Evolutionary conservation across 2,329 filamentous ascomycete species (phyloP).

Genomic region (Epichloe bromicola): DNA sequence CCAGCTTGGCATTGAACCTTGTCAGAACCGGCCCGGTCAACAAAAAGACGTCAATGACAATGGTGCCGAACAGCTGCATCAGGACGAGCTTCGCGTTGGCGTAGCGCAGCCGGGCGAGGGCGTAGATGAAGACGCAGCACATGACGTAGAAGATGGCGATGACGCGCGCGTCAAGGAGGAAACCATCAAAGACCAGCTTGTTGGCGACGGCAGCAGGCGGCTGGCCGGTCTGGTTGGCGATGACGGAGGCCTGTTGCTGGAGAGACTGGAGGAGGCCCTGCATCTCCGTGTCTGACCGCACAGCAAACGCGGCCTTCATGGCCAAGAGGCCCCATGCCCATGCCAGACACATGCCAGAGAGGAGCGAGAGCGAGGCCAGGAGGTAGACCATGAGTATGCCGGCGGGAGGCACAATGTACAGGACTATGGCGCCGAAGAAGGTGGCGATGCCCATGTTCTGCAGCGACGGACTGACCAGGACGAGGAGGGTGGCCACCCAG

Average conservation of each 20-base stretch:
- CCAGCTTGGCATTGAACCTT: constrained; percentile 25
- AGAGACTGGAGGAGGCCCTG: constrained; percentile 21
- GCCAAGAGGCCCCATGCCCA: constrained; percentile 37
- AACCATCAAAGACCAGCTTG: constrained; percentile 28
- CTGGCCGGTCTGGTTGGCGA: constrained; percentile 16
- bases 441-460: constrained; percentile 27
- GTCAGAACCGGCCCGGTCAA: constrained; percentile 29
- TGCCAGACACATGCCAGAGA: constrained; percentile 32
- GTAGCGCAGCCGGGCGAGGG: constrained; percentile 27
- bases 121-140: constrained; percentile 31
- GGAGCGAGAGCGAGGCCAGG: constrained; percentile 26
- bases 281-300: constrained; percentile 25
- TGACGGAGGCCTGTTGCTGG: constrained; percentile 21
- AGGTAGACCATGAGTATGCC: constrained; percentile 33
- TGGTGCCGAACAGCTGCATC: constrained; percentile 32
- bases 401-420: constrained; percentile 32
- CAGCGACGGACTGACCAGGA: constrained; percentile 32
- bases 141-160: constrained; percentile 25
- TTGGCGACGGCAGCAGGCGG: constrained; percentile 16
- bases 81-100: constrained; percentile 31
- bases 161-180: constrained; percentile 34
- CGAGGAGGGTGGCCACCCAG: constrained; percentile 31
- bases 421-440: constrained; percentile 29
- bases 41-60: constrained; percentile 32
- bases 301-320: constrained; percentile 34